Base-by-base conservation (phyloP, 2,329 filamentous ascomycete genomes). In the Aspergillus bombycis region DNA sequence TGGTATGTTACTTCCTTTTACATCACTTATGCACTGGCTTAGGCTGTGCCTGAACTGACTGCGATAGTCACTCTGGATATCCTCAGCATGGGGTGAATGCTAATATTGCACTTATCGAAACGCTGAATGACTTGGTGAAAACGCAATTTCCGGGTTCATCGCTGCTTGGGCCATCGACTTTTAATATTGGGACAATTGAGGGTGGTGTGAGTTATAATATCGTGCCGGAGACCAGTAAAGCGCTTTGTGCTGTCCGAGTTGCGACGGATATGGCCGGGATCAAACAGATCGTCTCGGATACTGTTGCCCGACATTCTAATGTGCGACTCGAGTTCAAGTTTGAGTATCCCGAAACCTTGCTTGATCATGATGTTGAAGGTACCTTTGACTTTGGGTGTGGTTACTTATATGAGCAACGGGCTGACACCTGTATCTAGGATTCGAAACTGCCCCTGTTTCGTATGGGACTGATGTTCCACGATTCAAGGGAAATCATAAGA, bases 381-480 rank as follows among this genome's bases (percentile, higher is more conserved):
- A 55, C 2, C 41, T 7, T 16, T 10, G 2, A 19, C 0, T 2
- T 19, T 56, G 14, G 16, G 11, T 26, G 16, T n/a, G 19, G 2
- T 26, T 19, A 16, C 12, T n/a, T 41, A n/a, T 26, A 32, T 10
- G 30, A 23, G 14, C 28, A 6, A 74, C n/a, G 16, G 1, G 23
- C 59, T 61, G 4, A 61, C 30, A 7, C 2, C 4, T 50, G n/a
- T 23, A 3, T 1, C n/a, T 16, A 26, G 78, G 77, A 2, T 78
- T 80, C 54, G 75, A 78, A 72, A 64, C 59, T 7, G 59, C 74
- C 9, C 74, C 78, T 0, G 78, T 80, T 52, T 69, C 76, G 3
- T 81, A 77, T 61, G 79, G 79, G 0, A 81, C 79, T 2, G 78
- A 81, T 45, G 74, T 78, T 5, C 79, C 78, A 5, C 70, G 77